These are phyloP conservation scores for Wickerhamiella nectarea DNA, from an alignment of 805 yeast genomes.

Conservation along the genomic window DNA sequence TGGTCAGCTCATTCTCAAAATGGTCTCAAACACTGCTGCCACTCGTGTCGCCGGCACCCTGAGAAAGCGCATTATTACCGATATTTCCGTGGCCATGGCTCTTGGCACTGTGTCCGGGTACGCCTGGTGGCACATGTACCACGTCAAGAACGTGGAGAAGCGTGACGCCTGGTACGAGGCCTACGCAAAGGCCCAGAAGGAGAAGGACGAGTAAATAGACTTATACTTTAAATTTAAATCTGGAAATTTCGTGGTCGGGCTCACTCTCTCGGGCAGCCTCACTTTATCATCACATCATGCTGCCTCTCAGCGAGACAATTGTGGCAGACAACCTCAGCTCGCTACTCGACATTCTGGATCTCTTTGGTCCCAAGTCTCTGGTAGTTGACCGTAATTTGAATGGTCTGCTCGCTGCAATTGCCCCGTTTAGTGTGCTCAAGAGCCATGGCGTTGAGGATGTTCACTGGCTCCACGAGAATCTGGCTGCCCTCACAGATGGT, in stretches of 20 bases:
- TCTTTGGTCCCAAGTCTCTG: constrained; percentile 22
- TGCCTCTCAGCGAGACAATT: constrained; percentile 2
- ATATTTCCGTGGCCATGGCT: constrained; percentile 53
- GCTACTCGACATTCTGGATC: constrained; percentile 15
- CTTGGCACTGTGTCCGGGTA: constrained; percentile 40
- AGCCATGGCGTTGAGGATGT: constrained; percentile 37
- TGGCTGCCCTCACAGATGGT: constrained; percentile 12
- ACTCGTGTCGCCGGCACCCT: constrained; percentile 52
- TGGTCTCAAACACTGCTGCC: constrained; percentile 21
- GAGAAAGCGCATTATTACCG: constrained; percentile 67
- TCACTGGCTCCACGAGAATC: constrained; percentile 31
- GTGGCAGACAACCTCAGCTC: constrained; percentile 12
- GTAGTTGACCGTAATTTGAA: constrained; percentile 37
- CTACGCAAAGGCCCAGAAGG: constrained; percentile 50
- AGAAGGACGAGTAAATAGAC: neutral
- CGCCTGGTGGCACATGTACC: constrained; percentile 78
- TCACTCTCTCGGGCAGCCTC: too few relatives aligned
- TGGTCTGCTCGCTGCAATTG: constrained; percentile 37
- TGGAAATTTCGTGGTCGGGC: too few relatives aligned
- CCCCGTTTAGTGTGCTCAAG: constrained; percentile 42
- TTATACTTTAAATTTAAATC: too few relatives aligned
- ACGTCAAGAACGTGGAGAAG: constrained; percentile 53
- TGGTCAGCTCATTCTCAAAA: constrained; percentile 8
- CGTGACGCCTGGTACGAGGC: constrained; percentile 80
- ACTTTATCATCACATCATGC: too few relatives aligned